Evolutionary conservation across 1,284 basidiomycete genomes (phyloP).

Genomic region (Ceratobasidium sp.): DNA sequence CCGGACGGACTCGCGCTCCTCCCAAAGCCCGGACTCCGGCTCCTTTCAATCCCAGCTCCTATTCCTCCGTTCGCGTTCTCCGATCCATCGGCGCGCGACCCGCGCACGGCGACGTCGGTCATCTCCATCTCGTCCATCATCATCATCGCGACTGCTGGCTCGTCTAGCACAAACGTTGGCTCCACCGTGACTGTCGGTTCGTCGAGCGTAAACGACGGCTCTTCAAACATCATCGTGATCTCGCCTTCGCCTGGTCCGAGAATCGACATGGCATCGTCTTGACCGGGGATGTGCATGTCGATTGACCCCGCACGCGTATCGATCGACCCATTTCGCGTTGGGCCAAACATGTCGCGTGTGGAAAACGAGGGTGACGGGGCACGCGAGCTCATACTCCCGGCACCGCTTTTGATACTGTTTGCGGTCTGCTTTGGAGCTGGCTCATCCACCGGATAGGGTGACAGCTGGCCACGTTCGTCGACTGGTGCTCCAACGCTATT

Average conservation of each 20-base stretch:
- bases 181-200: background rate
- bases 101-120: background rate
- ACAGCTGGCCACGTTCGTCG: conserved; percentile 10
- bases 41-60: background rate
- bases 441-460: conserved; percentile 12
- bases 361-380: conserved; percentile 23
- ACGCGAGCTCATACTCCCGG: conserved; percentile 35
- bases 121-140: background rate
- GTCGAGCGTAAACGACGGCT: conserved; percentile 32
- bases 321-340: conserved; percentile 7
- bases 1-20: conserved; percentile 13
- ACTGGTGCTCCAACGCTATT: background rate
- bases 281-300: conserved; percentile 1
- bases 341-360: background rate
- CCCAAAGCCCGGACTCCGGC: conserved; percentile 4
- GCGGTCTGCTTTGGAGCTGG: conserved; percentile 17
- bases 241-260: conserved; percentile 7
- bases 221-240: conserved; percentile 37
- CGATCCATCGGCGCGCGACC: background rate
- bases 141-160: background rate
- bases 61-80: background rate
- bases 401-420: conserved; percentile 1
- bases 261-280: conserved; percentile 6
- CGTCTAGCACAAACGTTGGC: background rate
- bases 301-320: conserved; percentile 10